Evolutionary conservation across 2,329 filamentous ascomycete genomes (phyloP).

Genomic region (Trichophyton benhamiae): DNA sequence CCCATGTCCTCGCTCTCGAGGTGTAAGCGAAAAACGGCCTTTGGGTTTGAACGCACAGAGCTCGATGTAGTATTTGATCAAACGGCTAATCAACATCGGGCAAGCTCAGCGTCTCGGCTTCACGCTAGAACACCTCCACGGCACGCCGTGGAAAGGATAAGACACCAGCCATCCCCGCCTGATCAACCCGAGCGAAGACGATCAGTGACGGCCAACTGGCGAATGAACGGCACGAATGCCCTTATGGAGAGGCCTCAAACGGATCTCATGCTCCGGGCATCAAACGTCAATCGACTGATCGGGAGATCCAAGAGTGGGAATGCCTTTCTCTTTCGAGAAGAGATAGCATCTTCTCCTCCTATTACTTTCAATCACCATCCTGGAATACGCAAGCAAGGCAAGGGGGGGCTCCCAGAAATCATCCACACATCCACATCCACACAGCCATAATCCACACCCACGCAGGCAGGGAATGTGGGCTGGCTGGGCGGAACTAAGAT

Average conservation of each 20-base stretch:
- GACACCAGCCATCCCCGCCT: neutral
- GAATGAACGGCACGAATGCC: neutral
- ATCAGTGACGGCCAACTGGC: neutral
- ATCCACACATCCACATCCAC: too few relatives aligned
- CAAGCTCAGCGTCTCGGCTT: slow-evolving; percentile 1
- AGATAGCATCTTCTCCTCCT: neutral
- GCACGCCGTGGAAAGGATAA: neutral
- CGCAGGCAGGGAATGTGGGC: neutral
- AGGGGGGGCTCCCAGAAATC: neutral
- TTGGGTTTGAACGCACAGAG: slow-evolving; percentile 1
- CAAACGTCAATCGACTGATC: neutral
- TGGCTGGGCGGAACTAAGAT: neutral
- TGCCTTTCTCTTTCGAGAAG: neutral
- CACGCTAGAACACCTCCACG: neutral
- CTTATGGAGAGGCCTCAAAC: neutral
- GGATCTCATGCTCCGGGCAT: neutral
- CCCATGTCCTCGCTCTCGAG: neutral
- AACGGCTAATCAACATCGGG: slow-evolving; percentile 3
- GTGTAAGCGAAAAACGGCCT: neutral
- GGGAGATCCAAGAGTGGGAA: neutral
- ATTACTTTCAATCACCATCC: neutral
- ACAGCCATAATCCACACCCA: too few relatives aligned
- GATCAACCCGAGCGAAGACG: neutral
- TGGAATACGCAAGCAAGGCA: neutral
- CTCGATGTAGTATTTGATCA: slow-evolving; percentile 2